These are phyloP conservation scores for Periconia macrospinosa DNA, from an alignment of 2,329 filamentous ascomycete species.

Conservation along the genomic window DNA sequence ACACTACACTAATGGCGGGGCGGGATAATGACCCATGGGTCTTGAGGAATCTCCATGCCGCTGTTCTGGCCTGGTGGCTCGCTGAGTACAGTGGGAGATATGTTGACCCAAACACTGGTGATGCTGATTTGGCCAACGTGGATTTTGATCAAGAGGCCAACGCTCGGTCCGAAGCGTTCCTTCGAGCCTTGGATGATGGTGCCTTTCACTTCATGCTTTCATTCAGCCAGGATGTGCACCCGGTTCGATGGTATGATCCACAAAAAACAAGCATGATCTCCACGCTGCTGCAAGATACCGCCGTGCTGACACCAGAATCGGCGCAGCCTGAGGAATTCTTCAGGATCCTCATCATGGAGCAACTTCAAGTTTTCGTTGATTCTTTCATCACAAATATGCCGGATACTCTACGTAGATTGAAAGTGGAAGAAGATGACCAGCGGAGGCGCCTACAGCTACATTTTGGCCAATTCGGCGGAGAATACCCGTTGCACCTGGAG, in stretches of 20 bases:
- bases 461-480: constrained; percentile 55
- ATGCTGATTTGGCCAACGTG: constrained; percentile 53
- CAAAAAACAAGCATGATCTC: constrained; percentile 79
- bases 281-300: constrained; percentile 80
- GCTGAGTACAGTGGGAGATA: constrained; percentile 92
- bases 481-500: constrained; percentile 66
- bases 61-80: constrained; percentile 82
- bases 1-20: constrained; percentile 67
- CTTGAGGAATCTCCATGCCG: constrained; percentile 75
- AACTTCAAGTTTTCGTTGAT: constrained; percentile 85
- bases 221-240: constrained; percentile 77
- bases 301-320: constrained; percentile 67
- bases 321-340: constrained; percentile 73
- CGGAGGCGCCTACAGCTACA: constrained; percentile 54
- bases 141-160: constrained; percentile 69
- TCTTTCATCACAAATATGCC: constrained; percentile 95
- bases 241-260: constrained; percentile 84
- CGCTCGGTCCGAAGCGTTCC: constrained; percentile 71
- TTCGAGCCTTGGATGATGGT: constrained; percentile 79
- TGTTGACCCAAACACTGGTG: constrained; percentile 67
- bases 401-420: constrained; percentile 82
- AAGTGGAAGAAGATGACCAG: constrained; percentile 88
- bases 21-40: constrained; percentile 72
- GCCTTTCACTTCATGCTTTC: constrained; percentile 91
- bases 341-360: constrained; percentile 71